These are phyloP conservation scores for Solanum ossicruentum DNA, from an alignment of 257 asterid species.

Conservation along the genomic window DNA sequence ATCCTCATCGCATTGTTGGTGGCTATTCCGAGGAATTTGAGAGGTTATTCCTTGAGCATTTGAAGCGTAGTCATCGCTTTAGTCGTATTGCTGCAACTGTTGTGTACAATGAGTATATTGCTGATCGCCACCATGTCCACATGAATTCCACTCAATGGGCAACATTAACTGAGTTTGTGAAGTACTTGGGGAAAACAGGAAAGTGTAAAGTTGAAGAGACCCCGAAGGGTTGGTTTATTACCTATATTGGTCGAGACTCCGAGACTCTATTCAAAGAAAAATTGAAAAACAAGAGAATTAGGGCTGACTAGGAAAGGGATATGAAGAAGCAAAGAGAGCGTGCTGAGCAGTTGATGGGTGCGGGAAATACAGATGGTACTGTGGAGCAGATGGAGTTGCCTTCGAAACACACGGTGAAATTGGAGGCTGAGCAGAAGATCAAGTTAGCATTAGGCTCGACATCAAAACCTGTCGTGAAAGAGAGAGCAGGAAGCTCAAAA, in stretches of 20 bases:
- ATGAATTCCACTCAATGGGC: slow-evolving; percentile 95
- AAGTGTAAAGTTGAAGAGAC: slow-evolving; percentile 90
- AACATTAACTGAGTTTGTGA: slow-evolving; percentile 74
- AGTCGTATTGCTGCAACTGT: slow-evolving; percentile 95
- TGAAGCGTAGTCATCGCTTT: slow-evolving; percentile 81
- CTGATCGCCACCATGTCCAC: slow-evolving; percentile 71
- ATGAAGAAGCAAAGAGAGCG: slow-evolving; percentile 82
- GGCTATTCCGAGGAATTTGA: slow-evolving; percentile 88
- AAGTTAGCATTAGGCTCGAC: slow-evolving; percentile 44
- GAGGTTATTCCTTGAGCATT: slow-evolving; percentile 53
- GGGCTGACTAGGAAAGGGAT: slow-evolving; percentile 75
- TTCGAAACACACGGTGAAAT: slow-evolving; percentile 30
- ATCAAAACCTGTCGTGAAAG: slow-evolving; percentile 22
- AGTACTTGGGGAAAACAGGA: slow-evolving; percentile 69
- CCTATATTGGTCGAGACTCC: slow-evolving; percentile 78
- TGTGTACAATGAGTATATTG: slow-evolving; percentile 79
- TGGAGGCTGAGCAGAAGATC: slow-evolving; percentile 47
- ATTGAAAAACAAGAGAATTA: slow-evolving; percentile 76
- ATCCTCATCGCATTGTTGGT: slow-evolving; percentile 50
- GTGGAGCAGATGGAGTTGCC: slow-evolving; percentile 16
- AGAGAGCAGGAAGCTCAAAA: slow-evolving; percentile 34
- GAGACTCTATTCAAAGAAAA: slow-evolving; percentile 86
- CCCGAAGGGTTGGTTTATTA: slow-evolving; percentile 90
- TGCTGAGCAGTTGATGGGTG: slow-evolving; percentile 44
- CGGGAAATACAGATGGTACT: slow-evolving; percentile 6